These are phyloP conservation scores for Chaetoscypha palmicola DNA, from an alignment of 2,329 filamentous ascomycete genomes.

Conservation along the genomic window DNA sequence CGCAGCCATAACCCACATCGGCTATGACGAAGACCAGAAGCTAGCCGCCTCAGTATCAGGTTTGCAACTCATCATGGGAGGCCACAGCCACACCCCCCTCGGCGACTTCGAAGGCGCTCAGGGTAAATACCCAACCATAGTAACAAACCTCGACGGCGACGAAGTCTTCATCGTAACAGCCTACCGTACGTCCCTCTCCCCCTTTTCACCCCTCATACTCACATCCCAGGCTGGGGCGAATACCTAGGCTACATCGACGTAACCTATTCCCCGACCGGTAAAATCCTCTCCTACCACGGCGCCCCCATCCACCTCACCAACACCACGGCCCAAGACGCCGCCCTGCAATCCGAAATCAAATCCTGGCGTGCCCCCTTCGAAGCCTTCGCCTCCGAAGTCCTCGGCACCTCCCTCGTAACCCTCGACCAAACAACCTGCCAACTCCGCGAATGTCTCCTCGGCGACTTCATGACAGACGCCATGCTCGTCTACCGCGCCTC, in stretches of 20 bases:
- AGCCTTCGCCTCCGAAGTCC: slow-evolving; percentile 48
- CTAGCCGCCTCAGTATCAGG: slow-evolving; percentile 54
- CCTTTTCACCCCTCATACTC: too few relatives aligned
- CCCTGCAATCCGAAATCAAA: slow-evolving; percentile 50
- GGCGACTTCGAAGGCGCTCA: slow-evolving; percentile 51
- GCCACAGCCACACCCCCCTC: slow-evolving; percentile 53
- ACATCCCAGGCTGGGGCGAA: slow-evolving; percentile 47
- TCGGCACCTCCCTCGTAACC: slow-evolving; percentile 47
- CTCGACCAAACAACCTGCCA: slow-evolving; percentile 56
- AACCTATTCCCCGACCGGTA: slow-evolving; percentile 53
- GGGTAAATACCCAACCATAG: slow-evolving; percentile 58
- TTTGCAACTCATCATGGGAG: slow-evolving; percentile 62
- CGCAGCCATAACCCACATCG: slow-evolving; percentile 60
- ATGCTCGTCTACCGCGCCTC: slow-evolving; percentile 54
- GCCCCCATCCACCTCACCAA: slow-evolving; percentile 59
- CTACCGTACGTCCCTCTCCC: slow-evolving; percentile 40
- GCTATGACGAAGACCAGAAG: slow-evolving; percentile 55
- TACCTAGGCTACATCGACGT: slow-evolving; percentile 63
- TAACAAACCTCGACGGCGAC: slow-evolving; percentile 50
- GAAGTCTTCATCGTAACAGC: slow-evolving; percentile 57
- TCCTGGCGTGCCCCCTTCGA: slow-evolving; percentile 56
- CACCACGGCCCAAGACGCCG: slow-evolving; percentile 47
- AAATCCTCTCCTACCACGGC: slow-evolving; percentile 55
- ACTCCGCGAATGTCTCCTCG: slow-evolving; percentile 49
- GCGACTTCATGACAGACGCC: slow-evolving; percentile 50